A percentile compares a stretch with the other conserved stretches of the same genome.
Conservation (phyloP, 306 rosid species). For the Macrotyloma uniflorum region DNA sequence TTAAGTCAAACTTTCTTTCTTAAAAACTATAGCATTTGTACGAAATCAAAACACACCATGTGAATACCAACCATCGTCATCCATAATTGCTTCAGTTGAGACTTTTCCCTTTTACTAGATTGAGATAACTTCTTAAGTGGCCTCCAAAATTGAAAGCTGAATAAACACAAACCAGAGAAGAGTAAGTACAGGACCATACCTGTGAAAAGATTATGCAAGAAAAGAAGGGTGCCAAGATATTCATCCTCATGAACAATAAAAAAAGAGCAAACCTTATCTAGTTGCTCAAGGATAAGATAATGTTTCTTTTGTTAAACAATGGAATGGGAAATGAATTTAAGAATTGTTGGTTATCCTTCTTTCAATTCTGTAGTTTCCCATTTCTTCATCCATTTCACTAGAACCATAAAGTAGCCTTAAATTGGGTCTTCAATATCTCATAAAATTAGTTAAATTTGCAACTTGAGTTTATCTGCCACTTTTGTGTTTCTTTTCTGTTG, state of each 20-base stretch:
- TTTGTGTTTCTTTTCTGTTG: neutral
- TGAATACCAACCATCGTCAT: neutral
- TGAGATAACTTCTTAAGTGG: neutral
- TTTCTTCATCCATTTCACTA: neutral
- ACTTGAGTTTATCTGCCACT: neutral
- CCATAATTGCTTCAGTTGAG: neutral
- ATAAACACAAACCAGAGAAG: neutral
- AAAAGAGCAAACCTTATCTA: neutral
- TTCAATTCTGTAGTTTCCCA: neutral
- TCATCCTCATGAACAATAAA: neutral
- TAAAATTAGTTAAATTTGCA: neutral
- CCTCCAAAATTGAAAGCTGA: neutral
- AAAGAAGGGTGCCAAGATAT: neutral
- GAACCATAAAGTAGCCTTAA: neutral
- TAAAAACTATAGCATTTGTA: neutral
- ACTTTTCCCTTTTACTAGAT: neutral
- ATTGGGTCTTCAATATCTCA: neutral
- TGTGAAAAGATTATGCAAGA: neutral
- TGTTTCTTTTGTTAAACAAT: neutral
- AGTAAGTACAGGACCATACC: neutral
- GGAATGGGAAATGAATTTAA: conserved; percentile 5
- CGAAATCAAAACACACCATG: neutral
- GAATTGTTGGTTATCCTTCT: neutral
- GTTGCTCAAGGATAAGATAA: neutral
- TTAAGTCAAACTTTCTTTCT: neutral